phyloP scores from a whole-genome alignment of 2,329 filamentous ascomycete species.

The Paecilomyces fulvus region DNA sequence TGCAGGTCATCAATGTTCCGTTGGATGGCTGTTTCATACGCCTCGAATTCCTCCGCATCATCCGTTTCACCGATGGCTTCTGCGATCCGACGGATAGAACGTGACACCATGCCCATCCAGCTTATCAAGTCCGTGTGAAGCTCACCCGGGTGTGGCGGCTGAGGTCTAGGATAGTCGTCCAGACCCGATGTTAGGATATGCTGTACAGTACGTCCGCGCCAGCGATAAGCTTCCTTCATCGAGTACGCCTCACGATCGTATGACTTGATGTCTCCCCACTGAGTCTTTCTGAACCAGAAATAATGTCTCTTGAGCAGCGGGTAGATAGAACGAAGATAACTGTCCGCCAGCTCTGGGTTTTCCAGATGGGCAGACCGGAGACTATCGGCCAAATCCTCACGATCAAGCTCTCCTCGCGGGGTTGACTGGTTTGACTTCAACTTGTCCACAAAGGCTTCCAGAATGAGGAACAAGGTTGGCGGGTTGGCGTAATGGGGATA shows the following conservation, averaged over 20 bases:
- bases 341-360: slow-evolving; percentile 57
- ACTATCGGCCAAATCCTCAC: slow-evolving; percentile 28
- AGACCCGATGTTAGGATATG: slow-evolving; percentile 90
- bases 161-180: slow-evolving; percentile 89
- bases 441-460: slow-evolving; percentile 77
- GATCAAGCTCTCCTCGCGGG: slow-evolving; percentile 14
- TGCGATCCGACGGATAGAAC: slow-evolving; percentile 73
- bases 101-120: slow-evolving; percentile 96
- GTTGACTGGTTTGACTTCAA: slow-evolving; percentile 44
- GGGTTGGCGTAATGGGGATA: slow-evolving; percentile 98
- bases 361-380: slow-evolving; percentile 58
- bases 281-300: slow-evolving; percentile 89
- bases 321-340: slow-evolving; percentile 70
- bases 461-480: slow-evolving; percentile 82
- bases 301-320: slow-evolving; percentile 84
- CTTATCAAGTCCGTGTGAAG: slow-evolving; percentile 89
- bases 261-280: slow-evolving; percentile 78
- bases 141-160: slow-evolving; percentile 91
- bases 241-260: slow-evolving; percentile 88
- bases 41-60: slow-evolving; percentile 63
- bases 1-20: slow-evolving; percentile 88
- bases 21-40: slow-evolving; percentile 66
- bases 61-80: slow-evolving; percentile 65
- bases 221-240: slow-evolving; percentile 85
- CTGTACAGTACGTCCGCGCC: slow-evolving; percentile 78